phyloP scores from a whole-genome alignment of 148 eudicot genomes.

The Vaccinium darrowii region DNA sequence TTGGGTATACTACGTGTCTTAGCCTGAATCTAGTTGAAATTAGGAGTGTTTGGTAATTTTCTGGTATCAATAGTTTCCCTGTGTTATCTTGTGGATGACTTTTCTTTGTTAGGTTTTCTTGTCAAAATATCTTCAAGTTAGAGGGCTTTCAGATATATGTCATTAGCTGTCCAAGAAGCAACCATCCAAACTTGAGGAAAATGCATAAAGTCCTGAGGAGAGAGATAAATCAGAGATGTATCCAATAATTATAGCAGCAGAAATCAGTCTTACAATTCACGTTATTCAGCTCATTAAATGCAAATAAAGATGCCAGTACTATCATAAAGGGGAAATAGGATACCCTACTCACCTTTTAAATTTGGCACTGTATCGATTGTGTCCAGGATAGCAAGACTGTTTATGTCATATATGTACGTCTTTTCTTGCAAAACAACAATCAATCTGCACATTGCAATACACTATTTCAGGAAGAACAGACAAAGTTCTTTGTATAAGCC shows the following conservation, averaged over 20 bases:
- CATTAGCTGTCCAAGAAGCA: constrained; percentile 54
- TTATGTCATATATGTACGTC: constrained; percentile 76
- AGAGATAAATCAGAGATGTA: not conserved
- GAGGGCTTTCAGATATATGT: not conserved
- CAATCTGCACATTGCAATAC: constrained; percentile 52
- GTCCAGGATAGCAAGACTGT: constrained; percentile 57
- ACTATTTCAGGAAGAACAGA: not conserved
- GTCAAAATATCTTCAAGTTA: not conserved
- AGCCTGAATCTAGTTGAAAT: not conserved
- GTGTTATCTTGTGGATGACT: not conserved
- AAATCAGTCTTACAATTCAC: not conserved
- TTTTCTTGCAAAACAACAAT: constrained; percentile 75
- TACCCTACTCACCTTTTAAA: constrained; percentile 55
- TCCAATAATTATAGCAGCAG: not conserved
- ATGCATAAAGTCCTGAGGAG: constrained; percentile 79
- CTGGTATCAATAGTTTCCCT: not conserved
- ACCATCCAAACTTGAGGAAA: constrained; percentile 71
- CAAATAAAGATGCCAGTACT: not conserved
- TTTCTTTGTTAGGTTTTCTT: not conserved
- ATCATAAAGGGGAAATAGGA: not conserved
- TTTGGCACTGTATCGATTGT: constrained; percentile 87
- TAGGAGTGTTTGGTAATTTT: not conserved
- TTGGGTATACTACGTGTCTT: not conserved
- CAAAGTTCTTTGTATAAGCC: too few species aligned
- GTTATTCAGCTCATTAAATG: not conserved